Evolutionary conservation across 2,329 filamentous ascomycete genomes (phyloP).

Genomic region (Alternaria metachromatica): DNA sequence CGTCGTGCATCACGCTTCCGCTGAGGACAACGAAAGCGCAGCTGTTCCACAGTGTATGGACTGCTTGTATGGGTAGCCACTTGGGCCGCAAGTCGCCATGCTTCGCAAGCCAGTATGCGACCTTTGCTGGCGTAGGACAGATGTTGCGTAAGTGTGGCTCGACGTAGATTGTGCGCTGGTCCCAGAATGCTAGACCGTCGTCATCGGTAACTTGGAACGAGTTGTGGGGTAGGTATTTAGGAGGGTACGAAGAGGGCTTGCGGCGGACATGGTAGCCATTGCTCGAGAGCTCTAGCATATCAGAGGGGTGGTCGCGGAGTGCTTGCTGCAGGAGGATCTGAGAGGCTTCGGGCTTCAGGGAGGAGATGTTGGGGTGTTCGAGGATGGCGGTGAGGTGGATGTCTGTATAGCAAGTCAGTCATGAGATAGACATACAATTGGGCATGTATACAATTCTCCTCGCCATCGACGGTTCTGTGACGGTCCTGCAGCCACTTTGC

Average conservation of each 20-base stretch:
- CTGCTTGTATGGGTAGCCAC: slow-evolving; percentile 45
- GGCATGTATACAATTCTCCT: slow-evolving; percentile 30
- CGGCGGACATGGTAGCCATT: slow-evolving; percentile 42
- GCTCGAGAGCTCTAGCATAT: slow-evolving; percentile 29
- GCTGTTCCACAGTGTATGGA: slow-evolving; percentile 40
- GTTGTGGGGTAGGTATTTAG: slow-evolving; percentile 35
- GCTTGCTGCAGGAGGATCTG: slow-evolving; percentile 39
- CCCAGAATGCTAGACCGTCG: slow-evolving; percentile 43
- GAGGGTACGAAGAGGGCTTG: slow-evolving; percentile 37
- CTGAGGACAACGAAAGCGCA: slow-evolving; percentile 46
- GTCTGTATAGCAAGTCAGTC: slow-evolving; percentile 22
- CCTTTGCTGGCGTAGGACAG: slow-evolving; percentile 38
- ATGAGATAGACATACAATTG: neutral
- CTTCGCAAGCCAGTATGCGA: slow-evolving; percentile 40
- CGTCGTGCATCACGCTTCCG: slow-evolving; percentile 39
- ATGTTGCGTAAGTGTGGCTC: slow-evolving; percentile 44
- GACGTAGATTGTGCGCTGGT: slow-evolving; percentile 47
- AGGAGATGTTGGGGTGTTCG: slow-evolving; percentile 35
- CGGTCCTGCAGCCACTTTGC: slow-evolving; percentile 34
- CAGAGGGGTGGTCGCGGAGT: slow-evolving; percentile 25
- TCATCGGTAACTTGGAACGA: slow-evolving; percentile 35
- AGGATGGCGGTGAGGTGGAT: slow-evolving; percentile 44
- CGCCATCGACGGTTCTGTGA: slow-evolving; percentile 32
- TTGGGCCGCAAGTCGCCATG: slow-evolving; percentile 38
- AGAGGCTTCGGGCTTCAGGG: slow-evolving; percentile 41